Evolutionary conservation across 257 asterid species (phyloP).

Genomic region (Gynochthodes officinalis): DNA sequence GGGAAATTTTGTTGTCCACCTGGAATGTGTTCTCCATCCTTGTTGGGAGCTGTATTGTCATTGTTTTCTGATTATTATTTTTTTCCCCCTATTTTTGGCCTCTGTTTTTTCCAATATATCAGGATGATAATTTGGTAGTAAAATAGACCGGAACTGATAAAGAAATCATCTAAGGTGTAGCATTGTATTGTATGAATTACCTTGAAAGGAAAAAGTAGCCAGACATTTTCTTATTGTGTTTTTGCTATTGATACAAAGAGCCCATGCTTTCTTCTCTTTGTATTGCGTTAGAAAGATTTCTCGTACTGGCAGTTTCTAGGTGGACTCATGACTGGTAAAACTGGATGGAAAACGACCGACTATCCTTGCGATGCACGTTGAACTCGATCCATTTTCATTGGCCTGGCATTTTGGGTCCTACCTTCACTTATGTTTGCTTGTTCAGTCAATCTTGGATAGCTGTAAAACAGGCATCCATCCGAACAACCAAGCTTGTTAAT

Average conservation of each 20-base stretch:
- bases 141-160: conserved; percentile 21
- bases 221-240: background rate
- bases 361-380: conserved; percentile 25
- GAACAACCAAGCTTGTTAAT: conserved; percentile 6
- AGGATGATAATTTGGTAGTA: conserved; percentile 26
- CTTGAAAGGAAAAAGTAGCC: background rate
- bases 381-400: background rate
- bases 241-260: background rate
- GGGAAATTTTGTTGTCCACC: conserved; percentile 16
- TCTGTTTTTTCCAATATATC: conserved; percentile 14
- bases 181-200: background rate
- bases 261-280: too few species aligned
- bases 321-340: background rate
- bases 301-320: background rate
- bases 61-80: conserved; percentile 1
- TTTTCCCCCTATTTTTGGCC: background rate
- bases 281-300: background rate
- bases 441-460: conserved; percentile 24
- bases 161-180: background rate
- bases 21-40: conserved; percentile 1
- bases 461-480: conserved; percentile 10
- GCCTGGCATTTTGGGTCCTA: conserved; percentile 18
- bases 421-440: conserved; percentile 23
- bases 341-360: background rate
- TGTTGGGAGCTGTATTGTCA: conserved; percentile 2